A percentile compares a stretch with the other conserved stretches of the same genome.
phyloP scores from a whole-genome alignment of 768 basidiomycete species.

The Boletus vermiculosoides region DNA sequence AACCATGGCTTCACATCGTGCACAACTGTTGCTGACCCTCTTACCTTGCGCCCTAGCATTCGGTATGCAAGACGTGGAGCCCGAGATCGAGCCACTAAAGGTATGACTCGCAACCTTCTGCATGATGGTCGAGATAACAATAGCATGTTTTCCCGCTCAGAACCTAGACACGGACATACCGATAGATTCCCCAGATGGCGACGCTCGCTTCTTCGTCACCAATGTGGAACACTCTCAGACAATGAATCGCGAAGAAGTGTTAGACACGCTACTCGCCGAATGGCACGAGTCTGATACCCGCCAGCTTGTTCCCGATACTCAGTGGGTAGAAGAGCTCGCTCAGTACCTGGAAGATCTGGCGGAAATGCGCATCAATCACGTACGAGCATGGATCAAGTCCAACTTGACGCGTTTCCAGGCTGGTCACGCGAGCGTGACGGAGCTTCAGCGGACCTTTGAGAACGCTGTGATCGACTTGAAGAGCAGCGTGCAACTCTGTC shows the following conservation, averaged over 20 bases:
- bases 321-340: slow-evolving; percentile 43
- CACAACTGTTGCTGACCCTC: slow-evolving; percentile 38
- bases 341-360: slow-evolving; percentile 42
- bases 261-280: slow-evolving; percentile 18
- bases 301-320: slow-evolving; percentile 36
- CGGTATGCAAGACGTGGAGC: slow-evolving; percentile 47
- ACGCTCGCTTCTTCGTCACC: slow-evolving; percentile 36
- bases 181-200: slow-evolving; percentile 38
- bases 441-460: slow-evolving; percentile 44
- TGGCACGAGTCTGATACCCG: slow-evolving; percentile 37
- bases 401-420: slow-evolving; percentile 50
- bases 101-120: slow-evolving; percentile 26
- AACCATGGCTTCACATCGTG: slow-evolving; percentile 47
- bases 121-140: background rate
- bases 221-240: slow-evolving; percentile 12
- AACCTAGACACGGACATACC: slow-evolving; percentile 52
- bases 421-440: slow-evolving; percentile 44
- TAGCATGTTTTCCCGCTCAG: slow-evolving; percentile 27
- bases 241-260: slow-evolving; percentile 10
- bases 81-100: slow-evolving; percentile 48
- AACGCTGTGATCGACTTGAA: slow-evolving; percentile 45
- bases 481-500: slow-evolving; percentile 51
- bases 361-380: slow-evolving; percentile 45
- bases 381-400: slow-evolving; percentile 48
- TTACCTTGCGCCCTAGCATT: slow-evolving; percentile 48